Conservation (phyloP, 225 moss, liverwort and hornwort species). For the Asterella californica region DNA sequence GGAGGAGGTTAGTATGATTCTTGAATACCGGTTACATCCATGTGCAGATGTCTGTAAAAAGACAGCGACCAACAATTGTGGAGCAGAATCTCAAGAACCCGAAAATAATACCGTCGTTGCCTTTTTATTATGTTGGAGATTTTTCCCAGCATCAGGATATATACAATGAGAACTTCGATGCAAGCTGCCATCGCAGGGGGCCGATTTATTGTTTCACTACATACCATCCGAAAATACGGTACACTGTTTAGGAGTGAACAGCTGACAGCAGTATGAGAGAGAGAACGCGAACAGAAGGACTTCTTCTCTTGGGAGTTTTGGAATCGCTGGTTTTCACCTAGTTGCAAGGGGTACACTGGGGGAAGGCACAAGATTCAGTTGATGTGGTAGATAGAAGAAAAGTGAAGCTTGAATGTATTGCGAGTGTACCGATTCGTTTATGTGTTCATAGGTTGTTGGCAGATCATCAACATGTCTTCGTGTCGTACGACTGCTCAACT, state of each 20-base stretch:
- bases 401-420: not conserved
- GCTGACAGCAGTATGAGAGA: not conserved
- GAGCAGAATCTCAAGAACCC: conserved; percentile 62
- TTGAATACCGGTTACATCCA: not conserved
- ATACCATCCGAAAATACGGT: conserved; percentile 55
- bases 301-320: not conserved
- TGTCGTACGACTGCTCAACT: conserved; percentile 60
- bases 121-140: conserved; percentile 58
- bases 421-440: not conserved
- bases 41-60: conserved; percentile 59
- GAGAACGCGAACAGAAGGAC: not conserved
- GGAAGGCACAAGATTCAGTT: not conserved
- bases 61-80: conserved; percentile 50
- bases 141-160: conserved; percentile 50
- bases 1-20: not conserved
- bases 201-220: conserved; percentile 76
- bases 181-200: conserved; percentile 56
- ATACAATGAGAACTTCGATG: conserved; percentile 45
- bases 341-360: not conserved
- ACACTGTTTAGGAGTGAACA: conserved; percentile 7
- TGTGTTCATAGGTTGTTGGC: not conserved
- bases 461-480: conserved; percentile 59
- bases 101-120: conserved; percentile 65
- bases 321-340: not conserved
- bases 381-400: not conserved